These are phyloP conservation scores for Blumeriella jaapii DNA, from an alignment of 2,329 filamentous ascomycete genomes.

Conservation along the genomic window DNA sequence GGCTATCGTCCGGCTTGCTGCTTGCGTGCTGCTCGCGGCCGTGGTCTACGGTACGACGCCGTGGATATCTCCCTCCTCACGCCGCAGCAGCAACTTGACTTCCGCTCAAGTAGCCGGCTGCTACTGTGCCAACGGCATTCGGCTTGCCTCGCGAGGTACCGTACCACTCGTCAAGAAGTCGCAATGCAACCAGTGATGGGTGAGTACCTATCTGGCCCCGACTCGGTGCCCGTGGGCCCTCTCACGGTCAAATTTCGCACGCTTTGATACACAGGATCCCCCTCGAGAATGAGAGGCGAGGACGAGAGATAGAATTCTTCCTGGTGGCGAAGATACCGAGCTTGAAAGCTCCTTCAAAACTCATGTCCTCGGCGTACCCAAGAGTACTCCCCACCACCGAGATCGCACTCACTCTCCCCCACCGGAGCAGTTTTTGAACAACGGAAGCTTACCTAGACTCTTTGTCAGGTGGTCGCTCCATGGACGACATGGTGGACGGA, in stretches of 20 bases:
- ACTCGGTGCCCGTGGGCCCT: too few relatives aligned
- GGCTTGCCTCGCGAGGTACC: too few relatives aligned
- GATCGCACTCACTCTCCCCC: too few relatives aligned
- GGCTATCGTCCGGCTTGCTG: constrained; percentile 2
- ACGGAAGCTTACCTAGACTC: neutral
- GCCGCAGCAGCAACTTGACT: neutral
- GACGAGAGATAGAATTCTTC: neutral
- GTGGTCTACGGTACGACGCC: neutral
- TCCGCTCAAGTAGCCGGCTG: neutral
- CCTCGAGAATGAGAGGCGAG: constrained; percentile 4
- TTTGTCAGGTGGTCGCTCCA: neutral
- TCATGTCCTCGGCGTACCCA: constrained; percentile 10
- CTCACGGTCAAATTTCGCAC: too few relatives aligned
- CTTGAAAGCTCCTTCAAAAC: constrained; percentile 4
- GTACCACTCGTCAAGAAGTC: too few relatives aligned
- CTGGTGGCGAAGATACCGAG: constrained; percentile 2
- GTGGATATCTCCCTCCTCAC: neutral
- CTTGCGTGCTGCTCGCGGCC: neutral
- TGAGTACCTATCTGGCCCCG: too few relatives aligned
- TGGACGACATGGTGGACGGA: too few relatives aligned
- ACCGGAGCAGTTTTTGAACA: neutral
- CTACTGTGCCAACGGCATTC: neutral
- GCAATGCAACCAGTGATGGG: too few relatives aligned
- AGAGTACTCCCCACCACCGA: neutral
- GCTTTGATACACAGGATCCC: too few relatives aligned